These are phyloP conservation scores for Ceratocystis colombiana DNA, from an alignment of 2,329 filamentous ascomycete genomes.

Conservation along the genomic window DNA sequence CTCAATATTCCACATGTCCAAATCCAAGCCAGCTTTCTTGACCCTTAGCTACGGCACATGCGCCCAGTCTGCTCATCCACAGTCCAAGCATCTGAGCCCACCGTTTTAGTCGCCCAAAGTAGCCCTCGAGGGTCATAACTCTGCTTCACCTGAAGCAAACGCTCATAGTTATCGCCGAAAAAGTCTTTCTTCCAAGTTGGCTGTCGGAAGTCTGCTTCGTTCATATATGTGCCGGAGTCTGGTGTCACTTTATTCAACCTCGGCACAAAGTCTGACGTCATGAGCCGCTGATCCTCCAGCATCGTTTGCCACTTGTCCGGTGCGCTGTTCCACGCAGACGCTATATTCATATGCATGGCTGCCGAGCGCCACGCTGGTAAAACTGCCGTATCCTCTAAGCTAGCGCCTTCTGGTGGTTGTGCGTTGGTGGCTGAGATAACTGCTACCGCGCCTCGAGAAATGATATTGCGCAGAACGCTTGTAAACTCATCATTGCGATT, in stretches of 20 bases:
- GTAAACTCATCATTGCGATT: constrained; percentile 31
- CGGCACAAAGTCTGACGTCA: constrained; percentile 31
- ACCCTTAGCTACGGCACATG: constrained; percentile 32
- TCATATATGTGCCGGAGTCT: constrained; percentile 39
- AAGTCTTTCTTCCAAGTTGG: constrained; percentile 37
- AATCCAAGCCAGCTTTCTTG: neutral
- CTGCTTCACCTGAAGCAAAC: constrained; percentile 39
- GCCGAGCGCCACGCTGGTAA: constrained; percentile 28
- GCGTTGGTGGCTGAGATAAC: constrained; percentile 34
- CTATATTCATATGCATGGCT: constrained; percentile 20
- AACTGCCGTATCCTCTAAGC: constrained; percentile 28
- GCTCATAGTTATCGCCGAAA: constrained; percentile 40
- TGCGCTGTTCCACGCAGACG: constrained; percentile 19
- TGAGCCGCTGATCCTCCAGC: constrained; percentile 19
- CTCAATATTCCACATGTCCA: neutral
- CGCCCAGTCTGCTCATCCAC: constrained; percentile 34
- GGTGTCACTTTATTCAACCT: constrained; percentile 35
- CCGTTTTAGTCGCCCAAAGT: constrained; percentile 41
- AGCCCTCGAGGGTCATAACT: constrained; percentile 40
- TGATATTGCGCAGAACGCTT: constrained; percentile 32
- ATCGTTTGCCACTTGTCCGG: constrained; percentile 20
- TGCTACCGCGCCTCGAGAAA: constrained; percentile 31
- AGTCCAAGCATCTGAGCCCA: constrained; percentile 44
- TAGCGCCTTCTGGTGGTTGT: constrained; percentile 28
- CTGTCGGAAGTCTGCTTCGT: constrained; percentile 42